phyloP scores from a whole-genome alignment of 202 grass and related monocot species.

The Saccharum hybrid region DNA sequence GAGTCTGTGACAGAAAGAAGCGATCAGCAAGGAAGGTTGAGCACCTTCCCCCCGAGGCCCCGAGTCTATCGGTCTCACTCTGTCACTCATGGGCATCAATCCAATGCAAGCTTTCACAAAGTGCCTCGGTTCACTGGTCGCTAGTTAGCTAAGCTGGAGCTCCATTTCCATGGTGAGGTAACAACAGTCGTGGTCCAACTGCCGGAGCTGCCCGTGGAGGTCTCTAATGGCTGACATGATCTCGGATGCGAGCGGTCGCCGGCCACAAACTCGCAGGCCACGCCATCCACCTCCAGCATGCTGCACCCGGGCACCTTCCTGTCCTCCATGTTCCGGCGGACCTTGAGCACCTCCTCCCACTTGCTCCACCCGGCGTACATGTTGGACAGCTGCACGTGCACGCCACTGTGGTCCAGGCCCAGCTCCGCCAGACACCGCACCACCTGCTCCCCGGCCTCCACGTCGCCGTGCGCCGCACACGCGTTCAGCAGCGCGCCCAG shows the following conservation, averaged over 20 bases:
- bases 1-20: too few species aligned
- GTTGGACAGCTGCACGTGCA: conserved; percentile 75
- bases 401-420: conserved; percentile 53
- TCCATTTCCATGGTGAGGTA: background rate
- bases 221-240: conserved; percentile 32
- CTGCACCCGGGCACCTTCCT: conserved; percentile 59
- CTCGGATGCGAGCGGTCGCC: conserved; percentile 64
- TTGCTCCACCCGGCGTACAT: conserved; percentile 62
- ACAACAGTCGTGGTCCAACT: background rate
- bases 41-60: too few species aligned
- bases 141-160: too few species aligned
- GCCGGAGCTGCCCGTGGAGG: conserved; percentile 33
- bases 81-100: too few species aligned
- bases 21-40: too few species aligned
- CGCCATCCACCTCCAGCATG: conserved; percentile 61
- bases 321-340: conserved; percentile 58
- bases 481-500: conserved; percentile 72
- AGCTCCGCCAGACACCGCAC: conserved; percentile 55
- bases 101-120: too few species aligned
- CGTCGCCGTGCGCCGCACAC: conserved; percentile 53
- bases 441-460: conserved; percentile 48
- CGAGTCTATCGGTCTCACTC: too few species aligned
- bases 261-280: conserved; percentile 68
- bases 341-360: conserved; percentile 63
- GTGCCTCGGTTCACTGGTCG: too few species aligned